Base-by-base conservation (phyloP, 192 early-diverging fungal species). In the Podochytrium sp. region DNA sequence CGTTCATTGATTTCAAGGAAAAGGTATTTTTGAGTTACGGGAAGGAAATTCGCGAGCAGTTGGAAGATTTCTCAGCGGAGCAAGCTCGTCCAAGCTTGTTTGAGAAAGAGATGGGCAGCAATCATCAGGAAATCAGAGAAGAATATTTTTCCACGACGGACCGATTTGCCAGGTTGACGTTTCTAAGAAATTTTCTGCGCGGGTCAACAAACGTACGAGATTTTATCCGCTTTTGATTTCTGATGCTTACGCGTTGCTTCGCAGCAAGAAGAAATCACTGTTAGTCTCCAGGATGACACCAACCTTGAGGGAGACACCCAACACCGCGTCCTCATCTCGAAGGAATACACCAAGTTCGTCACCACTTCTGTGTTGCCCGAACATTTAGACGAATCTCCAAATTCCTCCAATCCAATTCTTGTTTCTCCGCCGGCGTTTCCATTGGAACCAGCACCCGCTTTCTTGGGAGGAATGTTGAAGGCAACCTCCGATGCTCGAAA, bases 21-120 rank as follows among this genome's bases (percentile, higher is more conserved):
- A 59, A 58, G 37, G 82, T 75, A 18, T 65, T 67, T 67, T 52
- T 83, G 30, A 74, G 70, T 25, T 81, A 83, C 42, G 82, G 72
- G 3, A 49, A 41, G 1, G 72, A 74, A 27, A 74, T 74, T 52
- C 20, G 37, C n/a, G 72, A 74, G 34, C 34, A 35, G 32, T 52
- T 74, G 59, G 61, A 74, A 35, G 62, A 65, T 3, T 41, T 35
- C 5, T n/a, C 58, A 20, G 72, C 64, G 14, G 14, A 20, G 7
- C 34, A 38, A 42, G 64, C 64, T 34, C 23, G 38, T 5, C 72
- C 72, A 20, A 47, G 7, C 6, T 27, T 62, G 50, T 65, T 74
- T 63, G 72, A 62, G 38, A 12, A 65, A 53, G 72, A 74, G 51
- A 74, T 74, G 72, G 51, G 72, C 49, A 25, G 3, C 2, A 51